Conservation (phyloP, 129 eudicot species). For the Lactuca saligna region DNA sequence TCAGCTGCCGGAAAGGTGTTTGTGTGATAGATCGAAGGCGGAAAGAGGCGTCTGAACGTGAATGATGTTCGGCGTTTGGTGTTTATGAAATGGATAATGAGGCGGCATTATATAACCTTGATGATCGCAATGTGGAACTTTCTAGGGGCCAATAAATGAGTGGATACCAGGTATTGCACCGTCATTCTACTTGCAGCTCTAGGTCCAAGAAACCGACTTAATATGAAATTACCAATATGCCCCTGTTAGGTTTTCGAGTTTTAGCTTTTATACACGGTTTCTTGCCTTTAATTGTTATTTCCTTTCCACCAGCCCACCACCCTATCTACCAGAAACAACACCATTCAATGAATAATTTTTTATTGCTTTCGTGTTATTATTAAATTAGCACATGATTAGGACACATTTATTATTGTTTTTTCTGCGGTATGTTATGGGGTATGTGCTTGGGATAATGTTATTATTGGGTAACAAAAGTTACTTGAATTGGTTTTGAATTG, state of each 20-base stretch:
- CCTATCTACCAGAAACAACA: not conserved
- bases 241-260: constrained; percentile 15
- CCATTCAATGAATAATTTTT: not conserved
- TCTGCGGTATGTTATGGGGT: not conserved
- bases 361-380: not conserved
- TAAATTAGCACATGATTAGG: no score
- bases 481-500: no score
- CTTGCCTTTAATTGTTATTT: no score
- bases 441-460: no score
- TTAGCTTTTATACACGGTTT: constrained; percentile 5
- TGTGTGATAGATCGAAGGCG: not conserved
- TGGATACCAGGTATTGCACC: constrained; percentile 27
- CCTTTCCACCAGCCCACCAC: not conserved
- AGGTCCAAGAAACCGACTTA: constrained; percentile 26
- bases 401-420: no score
- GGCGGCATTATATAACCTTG: constrained; percentile 8
- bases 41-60: not conserved
- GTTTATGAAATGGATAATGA: constrained; percentile 30
- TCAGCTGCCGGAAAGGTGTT: not conserved
- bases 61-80: not conserved
- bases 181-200: constrained; percentile 13
- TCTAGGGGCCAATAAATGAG: constrained; percentile 23
- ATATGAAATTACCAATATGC: not conserved
- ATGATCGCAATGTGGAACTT: not conserved
- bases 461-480: no score